Base-by-base conservation (phyloP, 768 basidiomycete genomes). In the Pleurotus tuber-regium region DNA sequence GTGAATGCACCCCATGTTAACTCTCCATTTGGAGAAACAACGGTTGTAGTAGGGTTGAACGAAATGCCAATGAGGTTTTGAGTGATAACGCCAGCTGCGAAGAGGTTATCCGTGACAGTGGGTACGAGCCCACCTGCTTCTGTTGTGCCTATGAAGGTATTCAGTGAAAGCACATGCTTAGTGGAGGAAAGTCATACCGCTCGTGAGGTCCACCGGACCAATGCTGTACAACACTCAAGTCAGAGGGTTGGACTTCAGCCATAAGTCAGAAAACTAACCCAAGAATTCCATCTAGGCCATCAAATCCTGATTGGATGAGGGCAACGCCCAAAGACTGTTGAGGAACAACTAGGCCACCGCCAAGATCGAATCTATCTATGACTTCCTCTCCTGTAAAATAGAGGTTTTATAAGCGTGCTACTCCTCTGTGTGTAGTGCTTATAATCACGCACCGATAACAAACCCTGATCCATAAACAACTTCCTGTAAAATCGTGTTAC, bases 261-360 rank as follows among this genome's bases (percentile, higher is more conserved):
- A 10, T 19, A 30, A 41, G 18, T 18, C 12, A 12, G 18, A 11
- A 14, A 16, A 55, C 68, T n/a, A 55, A 75, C 73, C 79, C 78
- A n/a, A 80, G 39, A 53, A 79, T 78, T 0, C 78, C 78, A 50
- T 78, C 77, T 26, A 74, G 61, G 12, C 68, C 71, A 0, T 30
- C 11, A 58, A 75, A 71, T 11, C 70, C 78, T 2, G 50, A 31
- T 1, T 54, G 41, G 1, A 44, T 41, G 14, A 53, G 43, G 9
- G 80, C 76, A 35, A 74, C 76, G 56, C 79, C 80, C 29, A 82
- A 74, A 19, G 71, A 73, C 55, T 82, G 80, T 3, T 57, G 3
- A 14, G 58, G 51, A 50, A 82, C 73, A 33, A 64, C 63, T 23
- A 79, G 70, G 24, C 65, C 68, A 8, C 53, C 42, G 30, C 67